Evolutionary conservation across 768 basidiomycete species (phyloP).

Genomic region (Boletus subparvulus): DNA sequence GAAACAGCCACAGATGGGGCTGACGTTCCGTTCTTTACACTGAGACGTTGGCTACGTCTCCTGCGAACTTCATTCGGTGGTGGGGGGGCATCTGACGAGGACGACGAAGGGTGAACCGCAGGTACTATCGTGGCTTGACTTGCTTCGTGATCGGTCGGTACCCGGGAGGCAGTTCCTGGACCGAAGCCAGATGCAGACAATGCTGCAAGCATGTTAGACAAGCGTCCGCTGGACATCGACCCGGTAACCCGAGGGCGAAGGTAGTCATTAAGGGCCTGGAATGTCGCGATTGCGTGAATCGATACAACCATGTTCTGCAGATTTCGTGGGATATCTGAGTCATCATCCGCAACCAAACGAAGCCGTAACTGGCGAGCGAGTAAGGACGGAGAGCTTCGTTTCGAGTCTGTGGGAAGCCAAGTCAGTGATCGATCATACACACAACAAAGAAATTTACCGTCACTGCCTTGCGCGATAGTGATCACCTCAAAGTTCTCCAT

Average conservation of each 20-base stretch:
- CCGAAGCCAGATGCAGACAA: constrained; percentile 75
- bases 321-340: constrained; percentile 82
- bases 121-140: constrained; percentile 31
- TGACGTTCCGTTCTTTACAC: constrained; percentile 55
- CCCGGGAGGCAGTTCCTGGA: constrained; percentile 44
- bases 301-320: constrained; percentile 92
- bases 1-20: constrained; percentile 14
- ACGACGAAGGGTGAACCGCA: constrained; percentile 29
- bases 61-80: constrained; percentile 49
- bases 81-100: constrained; percentile 36
- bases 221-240: constrained; percentile 56
- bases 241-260: constrained; percentile 87
- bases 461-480: constrained; percentile 78
- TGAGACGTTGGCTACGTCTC: constrained; percentile 81
- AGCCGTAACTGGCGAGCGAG: constrained; percentile 92
- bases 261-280: constrained; percentile 96
- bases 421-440: constrained; percentile 5
- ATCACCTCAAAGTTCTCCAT: constrained; percentile 96
- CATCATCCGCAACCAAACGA: constrained; percentile 85
- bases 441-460: constrained; percentile 50
- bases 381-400: constrained; percentile 85
- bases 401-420: constrained; percentile 58
- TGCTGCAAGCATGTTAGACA: constrained; percentile 91
- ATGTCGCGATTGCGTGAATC: constrained; percentile 97
- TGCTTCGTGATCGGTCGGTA: constrained; percentile 34